phyloP scores from a whole-genome alignment of 495 filamentous ascomycete species.

The Penicillium pulvis region DNA sequence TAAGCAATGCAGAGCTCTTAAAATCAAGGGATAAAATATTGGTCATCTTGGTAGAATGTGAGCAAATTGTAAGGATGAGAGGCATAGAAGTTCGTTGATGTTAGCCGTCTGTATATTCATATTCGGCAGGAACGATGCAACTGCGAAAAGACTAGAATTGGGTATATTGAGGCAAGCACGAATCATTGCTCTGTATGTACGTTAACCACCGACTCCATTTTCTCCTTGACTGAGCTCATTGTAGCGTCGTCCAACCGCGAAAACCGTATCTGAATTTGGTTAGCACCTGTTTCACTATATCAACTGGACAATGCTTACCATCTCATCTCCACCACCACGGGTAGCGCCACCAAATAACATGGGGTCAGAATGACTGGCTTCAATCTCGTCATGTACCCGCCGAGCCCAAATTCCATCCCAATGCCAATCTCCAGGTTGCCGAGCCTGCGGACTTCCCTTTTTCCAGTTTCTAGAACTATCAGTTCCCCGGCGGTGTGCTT shows the following conservation, averaged over 20 bases:
- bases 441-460: conserved; percentile 42
- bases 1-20: conserved; percentile 44
- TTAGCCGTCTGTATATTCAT: conserved; percentile 1
- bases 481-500: conserved; percentile 57
- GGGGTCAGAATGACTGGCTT: conserved; percentile 73
- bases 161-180: conserved; percentile 30
- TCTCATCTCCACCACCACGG: conserved; percentile 62
- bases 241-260: conserved; percentile 63
- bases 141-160: conserved; percentile 13
- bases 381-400: conserved; percentile 73
- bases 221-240: conserved; percentile 59
- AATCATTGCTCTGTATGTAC: conserved; percentile 27
- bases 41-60: conserved; percentile 28
- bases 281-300: conserved; percentile 10
- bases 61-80: conserved; percentile 5
- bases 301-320: conserved; percentile 50
- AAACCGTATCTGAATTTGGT: conserved; percentile 63
- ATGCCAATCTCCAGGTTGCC: conserved; percentile 82
- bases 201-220: conserved; percentile 56
- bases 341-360: conserved; percentile 68
- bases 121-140: conserved; percentile 10
- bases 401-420: conserved; percentile 96
- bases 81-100: conserved; percentile 5
- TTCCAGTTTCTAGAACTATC: conserved; percentile 22
- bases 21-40: conserved; percentile 34